A percentile compares a stretch with the other conserved stretches of the same genome.
phyloP scores from a whole-genome alignment of 495 filamentous ascomycete species.

The Pyronema domesticum region DNA sequence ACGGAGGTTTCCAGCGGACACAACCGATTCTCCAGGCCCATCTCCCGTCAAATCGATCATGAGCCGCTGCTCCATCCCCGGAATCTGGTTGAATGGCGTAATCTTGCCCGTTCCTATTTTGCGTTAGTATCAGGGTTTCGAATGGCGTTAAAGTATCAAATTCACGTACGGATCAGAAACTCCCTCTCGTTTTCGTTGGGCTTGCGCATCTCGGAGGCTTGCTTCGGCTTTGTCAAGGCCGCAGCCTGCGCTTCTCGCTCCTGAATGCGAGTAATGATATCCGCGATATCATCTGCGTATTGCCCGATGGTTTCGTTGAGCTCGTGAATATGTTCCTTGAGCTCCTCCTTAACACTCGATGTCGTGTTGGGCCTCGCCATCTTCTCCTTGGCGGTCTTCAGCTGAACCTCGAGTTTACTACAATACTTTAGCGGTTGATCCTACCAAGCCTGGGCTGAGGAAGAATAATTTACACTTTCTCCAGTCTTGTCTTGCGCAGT shows the following conservation, averaged over 20 bases:
- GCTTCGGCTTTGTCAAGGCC: constrained; percentile 25
- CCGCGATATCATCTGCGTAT: constrained; percentile 49
- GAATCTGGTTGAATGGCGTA: constrained; percentile 72
- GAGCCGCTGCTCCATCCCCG: constrained; percentile 37
- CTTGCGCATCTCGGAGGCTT: constrained; percentile 32
- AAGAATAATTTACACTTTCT: constrained; percentile 34
- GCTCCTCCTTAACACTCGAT: constrained; percentile 1
- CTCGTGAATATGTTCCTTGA: constrained; percentile 25
- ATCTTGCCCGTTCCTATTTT: constrained; percentile 63
- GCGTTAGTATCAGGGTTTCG: neutral
- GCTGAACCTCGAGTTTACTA: constrained; percentile 14
- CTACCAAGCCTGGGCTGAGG: constrained; percentile 1
- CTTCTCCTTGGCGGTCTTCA: constrained; percentile 5
- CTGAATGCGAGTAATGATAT: constrained; percentile 65
- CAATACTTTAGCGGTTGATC: neutral
- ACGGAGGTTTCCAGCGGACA: constrained; percentile 67
- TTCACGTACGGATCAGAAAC: constrained; percentile 57
- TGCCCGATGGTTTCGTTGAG: constrained; percentile 40
- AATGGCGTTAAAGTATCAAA: neutral
- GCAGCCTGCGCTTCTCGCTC: constrained; percentile 39
- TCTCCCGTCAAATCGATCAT: constrained; percentile 42
- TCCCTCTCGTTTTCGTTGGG: constrained; percentile 69
- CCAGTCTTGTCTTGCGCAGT: constrained; percentile 52
- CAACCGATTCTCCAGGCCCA: constrained; percentile 53
- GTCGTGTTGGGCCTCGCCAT: constrained; percentile 1